Conservation (phyloP, 257 asterid genomes). For the Nicotiana obtusifolia region DNA sequence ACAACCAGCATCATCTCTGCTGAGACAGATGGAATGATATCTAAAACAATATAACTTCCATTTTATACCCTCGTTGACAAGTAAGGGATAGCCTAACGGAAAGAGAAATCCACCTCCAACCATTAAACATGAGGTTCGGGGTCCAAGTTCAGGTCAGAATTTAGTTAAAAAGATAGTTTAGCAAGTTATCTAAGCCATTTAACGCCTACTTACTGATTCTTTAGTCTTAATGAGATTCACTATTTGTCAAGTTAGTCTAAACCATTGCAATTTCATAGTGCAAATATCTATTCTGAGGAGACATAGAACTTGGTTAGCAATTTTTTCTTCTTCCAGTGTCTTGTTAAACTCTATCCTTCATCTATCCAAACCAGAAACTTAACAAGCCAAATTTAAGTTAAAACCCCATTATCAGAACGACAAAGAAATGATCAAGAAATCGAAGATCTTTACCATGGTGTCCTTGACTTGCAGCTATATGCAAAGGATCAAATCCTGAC, state of each 20-base stretch:
- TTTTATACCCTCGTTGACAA: neutral
- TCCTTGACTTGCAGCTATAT: constrained; percentile 46
- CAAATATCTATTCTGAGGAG: too few species aligned
- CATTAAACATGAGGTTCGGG: neutral
- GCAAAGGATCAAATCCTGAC: constrained; percentile 40
- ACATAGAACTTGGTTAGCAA: neutral
- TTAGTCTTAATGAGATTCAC: neutral
- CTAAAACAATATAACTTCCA: neutral
- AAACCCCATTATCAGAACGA: neutral
- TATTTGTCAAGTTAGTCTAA: neutral
- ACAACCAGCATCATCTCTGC: neutral
- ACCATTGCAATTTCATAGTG: neutral
- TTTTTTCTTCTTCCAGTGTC: neutral
- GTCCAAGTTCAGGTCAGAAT: neutral
- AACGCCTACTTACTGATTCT: neutral
- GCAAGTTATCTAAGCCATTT: neutral
- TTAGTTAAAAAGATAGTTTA: neutral
- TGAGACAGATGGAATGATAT: neutral
- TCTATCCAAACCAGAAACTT: neutral
- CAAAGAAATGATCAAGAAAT: neutral
- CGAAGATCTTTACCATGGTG: constrained; percentile 32
- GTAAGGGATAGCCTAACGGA: neutral
- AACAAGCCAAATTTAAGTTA: neutral
- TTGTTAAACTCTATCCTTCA: neutral
- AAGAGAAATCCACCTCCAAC: neutral